Evolutionary conservation across 495 filamentous ascomycete species (phyloP).

Genomic region (Podospora comata): DNA sequence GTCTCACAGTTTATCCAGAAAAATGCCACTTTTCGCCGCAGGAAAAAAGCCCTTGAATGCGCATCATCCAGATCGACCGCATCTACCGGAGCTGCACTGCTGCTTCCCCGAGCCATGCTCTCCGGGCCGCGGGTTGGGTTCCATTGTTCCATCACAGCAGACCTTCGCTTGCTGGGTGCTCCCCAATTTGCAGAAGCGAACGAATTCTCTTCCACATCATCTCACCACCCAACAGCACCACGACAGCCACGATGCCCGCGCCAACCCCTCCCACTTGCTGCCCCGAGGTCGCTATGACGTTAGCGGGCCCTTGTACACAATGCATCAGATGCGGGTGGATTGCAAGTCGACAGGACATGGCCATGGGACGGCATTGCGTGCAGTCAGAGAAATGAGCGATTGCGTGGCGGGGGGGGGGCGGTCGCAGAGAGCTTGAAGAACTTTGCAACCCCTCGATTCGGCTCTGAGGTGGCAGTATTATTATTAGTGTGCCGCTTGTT

Average conservation of each 20-base stretch:
- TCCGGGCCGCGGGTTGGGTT: slow-evolving; percentile 12
- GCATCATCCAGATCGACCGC: slow-evolving; percentile 19
- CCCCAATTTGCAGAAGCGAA: slow-evolving; percentile 10
- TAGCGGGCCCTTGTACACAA: not conserved
- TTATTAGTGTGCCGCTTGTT: not conserved
- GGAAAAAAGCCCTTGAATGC: slow-evolving; percentile 9
- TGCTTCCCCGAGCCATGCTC: slow-evolving; percentile 16
- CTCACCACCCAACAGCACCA: not conserved
- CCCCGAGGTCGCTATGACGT: slow-evolving; percentile 2
- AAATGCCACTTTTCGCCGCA: slow-evolving; percentile 15
- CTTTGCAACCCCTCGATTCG: not conserved
- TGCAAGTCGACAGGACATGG: not conserved
- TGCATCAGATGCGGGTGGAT: not conserved
- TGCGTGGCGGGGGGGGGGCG: no score
- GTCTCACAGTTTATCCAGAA: slow-evolving; percentile 11
- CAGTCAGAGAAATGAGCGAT: slow-evolving; percentile 1
- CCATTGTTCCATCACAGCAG: slow-evolving; percentile 7
- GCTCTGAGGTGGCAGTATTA: not conserved
- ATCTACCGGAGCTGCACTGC: slow-evolving; percentile 17
- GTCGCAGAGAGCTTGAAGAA: not conserved
- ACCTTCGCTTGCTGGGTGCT: slow-evolving; percentile 8
- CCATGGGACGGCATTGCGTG: slow-evolving; percentile 5
- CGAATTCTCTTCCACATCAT: not conserved
- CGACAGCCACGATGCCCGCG: not conserved
- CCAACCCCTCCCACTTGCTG: not conserved